phyloP scores from a whole-genome alignment of 1,284 basidiomycete species.

The Hemileia vastatrix region DNA sequence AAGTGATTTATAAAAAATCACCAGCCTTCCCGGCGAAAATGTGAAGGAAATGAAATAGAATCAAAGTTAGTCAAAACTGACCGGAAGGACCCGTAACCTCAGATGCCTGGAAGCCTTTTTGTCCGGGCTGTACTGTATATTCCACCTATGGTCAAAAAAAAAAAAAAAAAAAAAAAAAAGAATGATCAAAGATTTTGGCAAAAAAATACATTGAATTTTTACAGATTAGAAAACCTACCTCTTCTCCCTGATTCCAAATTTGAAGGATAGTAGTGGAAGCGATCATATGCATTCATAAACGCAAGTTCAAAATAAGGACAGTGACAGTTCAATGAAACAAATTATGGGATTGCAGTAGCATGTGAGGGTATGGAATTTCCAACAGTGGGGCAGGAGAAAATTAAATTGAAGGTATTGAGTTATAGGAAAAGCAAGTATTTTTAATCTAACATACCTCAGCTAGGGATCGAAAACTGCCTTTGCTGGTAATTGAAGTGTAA shows the following conservation, averaged over 20 bases:
- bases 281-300: too few species aligned
- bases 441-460: conserved; percentile 17
- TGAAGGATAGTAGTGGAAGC: too few species aligned
- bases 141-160: conserved; percentile 8
- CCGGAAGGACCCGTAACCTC: conserved; percentile 22
- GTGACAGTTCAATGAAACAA: too few species aligned
- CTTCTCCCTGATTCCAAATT: conserved; percentile 22
- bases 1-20: too few species aligned
- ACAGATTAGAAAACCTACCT: conserved; percentile 2
- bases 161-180: not conserved
- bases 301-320: too few species aligned
- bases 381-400: too few species aligned
- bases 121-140: conserved; percentile 21
- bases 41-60: too few species aligned
- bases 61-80: conserved; percentile 6
- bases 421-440: too few species aligned
- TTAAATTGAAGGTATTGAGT: too few species aligned
- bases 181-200: not conserved
- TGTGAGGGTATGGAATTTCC: too few species aligned
- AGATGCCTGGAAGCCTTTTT: conserved; percentile 23
- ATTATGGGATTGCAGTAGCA: too few species aligned
- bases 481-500: conserved; percentile 23
- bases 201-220: not conserved
- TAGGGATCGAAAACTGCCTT: conserved; percentile 22
- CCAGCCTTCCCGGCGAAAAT: too few species aligned